phyloP scores from a whole-genome alignment of 2,329 filamentous ascomycete species.

The Aureobasidium uvarum region DNA sequence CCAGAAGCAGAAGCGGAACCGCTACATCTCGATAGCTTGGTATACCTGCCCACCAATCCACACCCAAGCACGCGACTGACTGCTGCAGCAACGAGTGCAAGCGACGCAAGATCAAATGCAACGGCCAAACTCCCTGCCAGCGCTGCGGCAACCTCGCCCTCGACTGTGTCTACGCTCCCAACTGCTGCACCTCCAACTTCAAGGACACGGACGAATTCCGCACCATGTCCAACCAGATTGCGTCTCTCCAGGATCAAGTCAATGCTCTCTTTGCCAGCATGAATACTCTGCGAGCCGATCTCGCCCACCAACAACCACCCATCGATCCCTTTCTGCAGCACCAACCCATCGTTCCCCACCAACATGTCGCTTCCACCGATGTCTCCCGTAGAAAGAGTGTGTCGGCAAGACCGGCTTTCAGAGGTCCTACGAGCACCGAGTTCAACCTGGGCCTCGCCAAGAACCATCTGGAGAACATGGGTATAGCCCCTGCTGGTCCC shows the following conservation, averaged over 20 bases:
- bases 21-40: constrained; percentile 67
- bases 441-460: constrained; percentile 87
- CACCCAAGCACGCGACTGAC: constrained; percentile 24
- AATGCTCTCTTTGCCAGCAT: constrained; percentile 71
- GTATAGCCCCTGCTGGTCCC: constrained; percentile 62
- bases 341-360: constrained; percentile 2
- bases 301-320: constrained; percentile 39
- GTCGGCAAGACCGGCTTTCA: constrained; percentile 60
- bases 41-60: constrained; percentile 37
- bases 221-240: constrained; percentile 72
- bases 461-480: constrained; percentile 84
- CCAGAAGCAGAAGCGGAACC: constrained; percentile 59
- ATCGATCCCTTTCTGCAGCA: constrained; percentile 41
- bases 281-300: constrained; percentile 60
- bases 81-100: constrained; percentile 61
- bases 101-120: constrained; percentile 66
- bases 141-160: constrained; percentile 63
- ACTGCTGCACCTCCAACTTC: constrained; percentile 72
- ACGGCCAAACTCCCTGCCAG: constrained; percentile 63
- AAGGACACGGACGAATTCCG: constrained; percentile 92
- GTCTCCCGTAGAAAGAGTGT: constrained; percentile 17
- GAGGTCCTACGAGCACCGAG: constrained; percentile 79
- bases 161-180: constrained; percentile 64
- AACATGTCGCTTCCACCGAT: constrained; percentile 28
- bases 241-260: constrained; percentile 78